These are phyloP conservation scores for Colletotrichum endophyticum DNA, from an alignment of 2,329 filamentous ascomycete genomes.

Conservation along the genomic window DNA sequence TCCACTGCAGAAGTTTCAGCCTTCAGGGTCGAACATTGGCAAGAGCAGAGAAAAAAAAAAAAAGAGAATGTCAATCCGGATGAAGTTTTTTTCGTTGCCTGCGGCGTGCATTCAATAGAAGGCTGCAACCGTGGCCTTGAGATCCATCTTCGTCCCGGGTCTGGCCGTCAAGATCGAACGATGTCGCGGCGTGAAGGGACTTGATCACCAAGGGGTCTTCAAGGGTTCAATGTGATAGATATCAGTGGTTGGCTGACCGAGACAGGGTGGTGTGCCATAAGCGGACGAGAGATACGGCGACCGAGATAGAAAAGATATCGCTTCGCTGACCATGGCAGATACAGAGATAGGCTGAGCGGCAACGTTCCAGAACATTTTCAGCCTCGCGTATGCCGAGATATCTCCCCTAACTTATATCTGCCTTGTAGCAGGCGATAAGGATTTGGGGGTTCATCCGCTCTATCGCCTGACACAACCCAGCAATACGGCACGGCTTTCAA, in stretches of 20 bases:
- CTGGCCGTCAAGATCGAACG: constrained; percentile 6
- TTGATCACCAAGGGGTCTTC: not conserved
- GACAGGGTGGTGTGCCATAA: not conserved
- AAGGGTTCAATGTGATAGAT: not conserved
- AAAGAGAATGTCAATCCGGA: constrained; percentile 5
- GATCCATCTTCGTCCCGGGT: not conserved
- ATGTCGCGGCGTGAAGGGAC: not conserved
- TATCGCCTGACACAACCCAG: not conserved
- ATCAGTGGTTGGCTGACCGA: not conserved
- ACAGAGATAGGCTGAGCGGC: not conserved
- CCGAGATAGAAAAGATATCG: not conserved
- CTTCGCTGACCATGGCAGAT: not conserved
- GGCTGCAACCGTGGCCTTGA: not conserved
- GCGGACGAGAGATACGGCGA: constrained; percentile 4
- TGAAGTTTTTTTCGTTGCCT: not conserved
- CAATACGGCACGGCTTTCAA: not conserved
- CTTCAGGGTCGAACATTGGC: not conserved
- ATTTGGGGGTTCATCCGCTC: not conserved
- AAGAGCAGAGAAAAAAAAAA: not conserved
- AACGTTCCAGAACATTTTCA: not conserved
- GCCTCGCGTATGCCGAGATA: not conserved
- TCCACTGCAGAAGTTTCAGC: constrained; percentile 19
- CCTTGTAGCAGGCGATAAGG: not conserved
- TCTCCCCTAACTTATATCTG: not conserved
- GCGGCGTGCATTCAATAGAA: not conserved